Evolutionary conservation across 2,329 filamentous ascomycete species (phyloP).

Genomic region (Botrytis fragariae): DNA sequence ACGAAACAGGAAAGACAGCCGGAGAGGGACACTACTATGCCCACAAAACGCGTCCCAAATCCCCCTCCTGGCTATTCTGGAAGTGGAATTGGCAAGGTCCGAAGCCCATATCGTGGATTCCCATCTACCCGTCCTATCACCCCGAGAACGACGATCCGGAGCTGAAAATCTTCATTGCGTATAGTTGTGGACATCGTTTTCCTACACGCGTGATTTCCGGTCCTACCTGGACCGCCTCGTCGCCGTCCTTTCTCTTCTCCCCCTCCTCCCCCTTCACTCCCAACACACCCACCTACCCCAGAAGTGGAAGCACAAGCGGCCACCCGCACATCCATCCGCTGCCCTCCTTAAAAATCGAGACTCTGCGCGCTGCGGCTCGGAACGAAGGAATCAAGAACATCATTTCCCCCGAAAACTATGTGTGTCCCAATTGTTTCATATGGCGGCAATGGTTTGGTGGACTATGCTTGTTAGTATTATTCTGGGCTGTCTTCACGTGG

Average conservation of each 20-base stretch:
- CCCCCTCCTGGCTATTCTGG: background rate
- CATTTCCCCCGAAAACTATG: rapidly evolving
- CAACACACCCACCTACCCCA: background rate
- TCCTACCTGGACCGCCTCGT: background rate
- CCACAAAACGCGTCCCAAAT: background rate
- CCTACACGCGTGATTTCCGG: background rate
- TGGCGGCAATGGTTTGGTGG: background rate
- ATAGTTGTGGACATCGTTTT: background rate
- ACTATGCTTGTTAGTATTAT: background rate
- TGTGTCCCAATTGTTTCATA: background rate
- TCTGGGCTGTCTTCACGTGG: background rate
- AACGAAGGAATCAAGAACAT: background rate
- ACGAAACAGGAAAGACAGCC: rapidly evolving
- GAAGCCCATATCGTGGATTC: background rate
- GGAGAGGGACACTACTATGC: background rate
- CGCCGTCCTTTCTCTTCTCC: background rate
- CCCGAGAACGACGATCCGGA: background rate
- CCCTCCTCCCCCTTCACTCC: background rate
- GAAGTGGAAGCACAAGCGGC: background rate
- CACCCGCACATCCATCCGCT: background rate
- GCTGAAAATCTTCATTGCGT: background rate
- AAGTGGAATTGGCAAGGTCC: conserved; percentile 1
- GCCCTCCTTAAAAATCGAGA: background rate
- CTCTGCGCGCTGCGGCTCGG: background rate
- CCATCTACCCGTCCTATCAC: background rate